Conservation (phyloP, 352 stramenopile species). For the Globisporangium mamillatum region DNA sequence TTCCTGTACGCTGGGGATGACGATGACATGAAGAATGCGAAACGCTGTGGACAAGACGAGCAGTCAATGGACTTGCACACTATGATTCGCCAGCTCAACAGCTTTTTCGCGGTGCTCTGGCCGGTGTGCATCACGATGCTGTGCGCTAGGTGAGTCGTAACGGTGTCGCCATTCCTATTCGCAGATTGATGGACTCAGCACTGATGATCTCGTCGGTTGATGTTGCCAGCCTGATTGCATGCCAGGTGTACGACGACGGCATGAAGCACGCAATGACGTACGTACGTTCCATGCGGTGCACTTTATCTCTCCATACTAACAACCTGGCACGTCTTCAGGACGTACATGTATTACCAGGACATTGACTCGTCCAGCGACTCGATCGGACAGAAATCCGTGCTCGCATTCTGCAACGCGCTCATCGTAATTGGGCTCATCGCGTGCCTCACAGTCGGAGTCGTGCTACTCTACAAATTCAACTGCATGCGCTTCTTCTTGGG, state of each 20-base stretch:
- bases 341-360: constrained; percentile 82
- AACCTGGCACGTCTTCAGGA: constrained; percentile 21
- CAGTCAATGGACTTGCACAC: constrained; percentile 26
- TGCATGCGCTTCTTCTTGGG: constrained; percentile 70
- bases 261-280: constrained; percentile 63
- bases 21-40: not conserved
- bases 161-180: not conserved
- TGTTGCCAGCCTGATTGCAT: constrained; percentile 41
- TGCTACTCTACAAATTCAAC: constrained; percentile 84
- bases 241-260: constrained; percentile 40
- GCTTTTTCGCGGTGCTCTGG: constrained; percentile 72
- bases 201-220: not conserved
- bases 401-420: constrained; percentile 73
- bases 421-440: constrained; percentile 82
- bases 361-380: constrained; percentile 48
- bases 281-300: not conserved
- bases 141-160: constrained; percentile 38
- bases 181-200: too few species aligned
- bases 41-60: constrained; percentile 4
- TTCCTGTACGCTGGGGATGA: not conserved
- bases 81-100: constrained; percentile 66
- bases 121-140: constrained; percentile 75
- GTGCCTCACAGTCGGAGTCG: constrained; percentile 72
- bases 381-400: constrained; percentile 39
- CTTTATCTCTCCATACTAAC: not conserved